Percentiles rank a stretch among this genome's conserved stretches.
Conservation (phyloP, 768 basidiomycete species). For the Mrakia blollopis region DNA sequence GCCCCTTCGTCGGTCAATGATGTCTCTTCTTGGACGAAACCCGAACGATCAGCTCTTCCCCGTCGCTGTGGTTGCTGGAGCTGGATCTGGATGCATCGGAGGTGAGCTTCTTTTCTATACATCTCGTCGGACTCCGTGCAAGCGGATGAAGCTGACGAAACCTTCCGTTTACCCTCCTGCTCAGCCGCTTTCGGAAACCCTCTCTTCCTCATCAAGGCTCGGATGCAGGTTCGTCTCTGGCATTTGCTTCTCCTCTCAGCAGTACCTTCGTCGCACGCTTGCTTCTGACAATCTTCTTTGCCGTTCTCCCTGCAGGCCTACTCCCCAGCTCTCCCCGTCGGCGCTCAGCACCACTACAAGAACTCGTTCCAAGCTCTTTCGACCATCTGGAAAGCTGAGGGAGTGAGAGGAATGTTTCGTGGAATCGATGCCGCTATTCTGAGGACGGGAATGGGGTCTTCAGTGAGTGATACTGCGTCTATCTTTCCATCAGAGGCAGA, state of each 20-base stretch:
- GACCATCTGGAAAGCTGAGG: constrained; percentile 73
- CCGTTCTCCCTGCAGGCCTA: constrained; percentile 60
- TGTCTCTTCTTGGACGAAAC: constrained; percentile 61
- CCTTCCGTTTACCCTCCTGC: background rate
- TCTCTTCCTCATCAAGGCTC: constrained; percentile 89
- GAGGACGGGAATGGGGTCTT: constrained; percentile 90
- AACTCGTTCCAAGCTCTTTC: constrained; percentile 72
- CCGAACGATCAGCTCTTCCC: constrained; percentile 62
- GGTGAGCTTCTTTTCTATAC: constrained; percentile 50
- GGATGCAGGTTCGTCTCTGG: constrained; percentile 62
- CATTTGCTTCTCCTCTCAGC: too few species aligned
- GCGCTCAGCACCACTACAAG: constrained; percentile 88
- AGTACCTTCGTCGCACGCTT: too few species aligned
- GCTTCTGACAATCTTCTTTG: too few species aligned
- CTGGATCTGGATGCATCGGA: constrained; percentile 82
- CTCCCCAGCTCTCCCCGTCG: constrained; percentile 88
- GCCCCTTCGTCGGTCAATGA: constrained; percentile 70
- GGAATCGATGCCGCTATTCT: constrained; percentile 87
- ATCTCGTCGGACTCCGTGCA: background rate
- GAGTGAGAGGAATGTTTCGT: constrained; percentile 66
- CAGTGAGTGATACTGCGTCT: constrained; percentile 49
- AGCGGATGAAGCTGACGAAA: background rate
- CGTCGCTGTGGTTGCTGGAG: constrained; percentile 81
- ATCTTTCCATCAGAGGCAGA: too few species aligned
- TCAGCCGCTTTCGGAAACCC: constrained; percentile 66